Base-by-base conservation (phyloP, 1,284 basidiomycete genomes). In the Mixia osmundae region DNA sequence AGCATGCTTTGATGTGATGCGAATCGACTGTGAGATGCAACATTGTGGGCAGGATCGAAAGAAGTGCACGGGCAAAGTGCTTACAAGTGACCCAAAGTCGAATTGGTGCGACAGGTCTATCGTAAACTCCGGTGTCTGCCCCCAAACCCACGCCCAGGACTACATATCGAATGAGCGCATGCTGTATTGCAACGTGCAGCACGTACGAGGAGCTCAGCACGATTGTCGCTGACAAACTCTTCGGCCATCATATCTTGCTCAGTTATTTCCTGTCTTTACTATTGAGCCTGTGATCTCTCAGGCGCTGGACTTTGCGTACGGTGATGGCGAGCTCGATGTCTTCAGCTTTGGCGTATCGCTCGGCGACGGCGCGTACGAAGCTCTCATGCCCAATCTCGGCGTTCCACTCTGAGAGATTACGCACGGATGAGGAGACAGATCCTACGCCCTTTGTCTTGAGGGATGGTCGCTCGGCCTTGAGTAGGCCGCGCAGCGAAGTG, bases 91-190 rank as follows among this genome's bases (percentile, higher is more conserved):
- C 16, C 41, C 40, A 12, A 36, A 40, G 22, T 35, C 16, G 31
- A 47, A 44, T 7, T 33, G 14, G 33, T 42, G 33, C 48, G 53
- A 33, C 4, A 62, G 34, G 7, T 37, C 33, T 42, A 62, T 59
- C 0, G 54, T 75, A 53, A 97, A 95, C 52, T 89, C 78, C 36
- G 89, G 89, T 0, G 87, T 91, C 53, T 91, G 79, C 0, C 87
- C 89, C 50, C 71, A 94, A 21, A 69, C 64, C 85, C 87, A 97
- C 18, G 77, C 68, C 91, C 89, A 95, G 26, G 66, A 72, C 76
- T 87, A 32, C 20, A 35, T 19, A 38, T 21, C 15, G 35, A 25
- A 3, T 25, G 33, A 36, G 3, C 25, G 4, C 38, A 36, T 5
- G 27, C 25, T 16, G 23, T 35, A 29, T 39, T 39, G 29, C 15